These are phyloP conservation scores for Liquidambar formosana DNA, from an alignment of 164 flowering plant genomes.

Conservation along the genomic window DNA sequence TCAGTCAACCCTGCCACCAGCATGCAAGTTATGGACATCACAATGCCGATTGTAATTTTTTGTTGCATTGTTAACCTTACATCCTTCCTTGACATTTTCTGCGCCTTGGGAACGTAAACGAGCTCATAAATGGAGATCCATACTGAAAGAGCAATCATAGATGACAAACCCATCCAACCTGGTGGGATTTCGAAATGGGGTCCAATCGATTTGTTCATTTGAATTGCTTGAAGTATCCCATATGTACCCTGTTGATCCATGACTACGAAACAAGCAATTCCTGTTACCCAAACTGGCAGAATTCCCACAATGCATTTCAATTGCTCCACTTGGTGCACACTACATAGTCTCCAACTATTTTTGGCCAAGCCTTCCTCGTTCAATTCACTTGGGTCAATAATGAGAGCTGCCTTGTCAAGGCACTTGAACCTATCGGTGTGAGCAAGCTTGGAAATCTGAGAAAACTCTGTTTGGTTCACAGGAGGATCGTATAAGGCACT, in stretches of 20 bases:
- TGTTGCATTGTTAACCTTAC: constrained; percentile 33
- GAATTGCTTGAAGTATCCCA: constrained; percentile 57
- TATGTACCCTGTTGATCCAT: constrained; percentile 55
- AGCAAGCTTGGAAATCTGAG: neutral
- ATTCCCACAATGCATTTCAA: constrained; percentile 42
- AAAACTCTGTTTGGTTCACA: neutral
- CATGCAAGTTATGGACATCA: constrained; percentile 47
- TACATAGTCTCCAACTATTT: constrained; percentile 53
- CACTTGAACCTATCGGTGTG: constrained; percentile 28
- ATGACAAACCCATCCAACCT: constrained; percentile 43
- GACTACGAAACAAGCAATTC: constrained; percentile 35
- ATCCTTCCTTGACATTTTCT: constrained; percentile 21
- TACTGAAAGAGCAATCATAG: constrained; percentile 47
- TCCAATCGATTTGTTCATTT: constrained; percentile 34
- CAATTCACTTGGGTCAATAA: constrained; percentile 29
- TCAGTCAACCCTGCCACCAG: constrained; percentile 37
- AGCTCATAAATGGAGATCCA: constrained; percentile 55
- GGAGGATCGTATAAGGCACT: constrained; percentile 35
- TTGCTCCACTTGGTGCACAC: constrained; percentile 58
- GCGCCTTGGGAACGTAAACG: constrained; percentile 24
- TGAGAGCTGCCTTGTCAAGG: constrained; percentile 42
- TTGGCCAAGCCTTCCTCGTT: constrained; percentile 30
- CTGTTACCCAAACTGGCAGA: constrained; percentile 55
- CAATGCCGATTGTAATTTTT: constrained; percentile 45
- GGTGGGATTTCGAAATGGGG: constrained; percentile 46